These are phyloP conservation scores for Solanum etuberosum DNA, from an alignment of 257 asterid species.

Conservation along the genomic window DNA sequence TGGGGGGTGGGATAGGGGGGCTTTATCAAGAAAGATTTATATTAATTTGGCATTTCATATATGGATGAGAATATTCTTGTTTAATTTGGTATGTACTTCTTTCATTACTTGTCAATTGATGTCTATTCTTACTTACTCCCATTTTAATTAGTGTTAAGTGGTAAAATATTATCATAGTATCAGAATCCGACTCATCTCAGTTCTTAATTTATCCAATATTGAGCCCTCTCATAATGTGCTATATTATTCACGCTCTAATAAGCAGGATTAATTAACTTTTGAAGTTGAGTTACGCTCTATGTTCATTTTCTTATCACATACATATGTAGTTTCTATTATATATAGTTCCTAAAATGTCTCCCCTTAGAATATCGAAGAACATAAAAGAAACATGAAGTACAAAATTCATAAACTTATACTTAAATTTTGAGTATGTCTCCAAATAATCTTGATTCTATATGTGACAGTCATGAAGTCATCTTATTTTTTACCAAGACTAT, in stretches of 20 bases:
- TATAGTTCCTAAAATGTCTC: too few species aligned
- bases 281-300: neutral
- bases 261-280: neutral
- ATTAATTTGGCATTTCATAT: neutral
- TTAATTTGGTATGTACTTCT: neutral
- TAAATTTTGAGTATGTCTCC: too few species aligned
- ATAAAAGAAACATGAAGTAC: too few species aligned
- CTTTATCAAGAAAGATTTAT: neutral
- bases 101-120: neutral
- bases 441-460: too few species aligned
- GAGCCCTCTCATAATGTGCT: neutral
- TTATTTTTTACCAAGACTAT: neutral
- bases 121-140: neutral
- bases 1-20: neutral
- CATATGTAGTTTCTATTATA: neutral
- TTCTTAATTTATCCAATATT: neutral
- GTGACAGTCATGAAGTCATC: too few species aligned
- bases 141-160: neutral
- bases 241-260: neutral
- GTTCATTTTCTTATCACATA: too few species aligned
- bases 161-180: neutral
- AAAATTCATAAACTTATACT: too few species aligned
- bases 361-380: neutral
- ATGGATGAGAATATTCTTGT: neutral
- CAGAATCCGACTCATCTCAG: neutral